Base-by-base conservation (phyloP, 495 filamentous ascomycete genomes). In the Penicillium herquei region DNA sequence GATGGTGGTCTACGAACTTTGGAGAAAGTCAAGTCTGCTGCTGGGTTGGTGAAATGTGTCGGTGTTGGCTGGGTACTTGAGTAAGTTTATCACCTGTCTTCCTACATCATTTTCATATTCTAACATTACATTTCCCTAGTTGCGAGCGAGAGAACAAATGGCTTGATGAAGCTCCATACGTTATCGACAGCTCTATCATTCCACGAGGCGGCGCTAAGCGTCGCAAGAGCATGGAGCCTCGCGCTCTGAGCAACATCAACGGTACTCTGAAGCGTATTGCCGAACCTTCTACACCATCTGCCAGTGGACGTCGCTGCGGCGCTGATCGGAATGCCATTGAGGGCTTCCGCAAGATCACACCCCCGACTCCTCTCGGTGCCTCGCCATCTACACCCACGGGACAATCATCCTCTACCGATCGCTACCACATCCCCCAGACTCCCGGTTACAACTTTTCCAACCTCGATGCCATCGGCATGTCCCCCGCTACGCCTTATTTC, bases 181-280 rank as follows among this genome's bases (percentile, higher is more conserved):
- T 78, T 18, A 81, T 93, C 16, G 87, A 92, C 67, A 87, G 84
- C 33, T 77, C 84, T 1, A 73, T 85, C 33, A 73, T 93, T 33
- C 90, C 90, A 16, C 86, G 90, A 2, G 90, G 88, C 7, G 89
- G 89, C 14, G 80, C 81, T 40, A 86, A 90, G 56, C 84, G 91
- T 33, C 82, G 90, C 35, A 96, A 95, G 81, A 91, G 87, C 55
- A 96, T 96, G 92, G 90, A 96, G 70, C 92, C 92, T 3, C 83
- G 84, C 56, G 83, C 88, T 3, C 73, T 96, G 11, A 80, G 84
- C 55, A 91, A 91, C 52, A 58, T 87, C 21, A 89, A 91, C 54
- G 85, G 86, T 32, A 87, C 78, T 2, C 73, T 90, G 3, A 57
- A 75, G 30, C 56, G 51, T 11, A 35, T 60, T 17, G 31, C 58